Conservation (phyloP, 306 rosid species). For the Dalbergia cochinchinensis region DNA sequence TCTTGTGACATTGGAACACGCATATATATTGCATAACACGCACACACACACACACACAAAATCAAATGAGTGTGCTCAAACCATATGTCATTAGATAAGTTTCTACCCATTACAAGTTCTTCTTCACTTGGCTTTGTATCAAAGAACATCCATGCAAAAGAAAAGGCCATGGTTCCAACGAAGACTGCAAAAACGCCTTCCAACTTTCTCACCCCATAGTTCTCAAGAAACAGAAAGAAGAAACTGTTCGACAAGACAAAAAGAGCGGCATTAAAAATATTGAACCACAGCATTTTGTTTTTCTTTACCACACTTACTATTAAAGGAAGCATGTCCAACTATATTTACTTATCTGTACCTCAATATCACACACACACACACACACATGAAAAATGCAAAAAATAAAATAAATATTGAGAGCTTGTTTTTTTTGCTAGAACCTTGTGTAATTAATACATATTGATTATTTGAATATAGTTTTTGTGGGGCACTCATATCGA, state of each 20-base stretch:
- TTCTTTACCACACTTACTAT: neutral
- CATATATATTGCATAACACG: too few relatives aligned
- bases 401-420: too few relatives aligned
- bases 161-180: slow-evolving; percentile 56
- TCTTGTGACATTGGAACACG: neutral
- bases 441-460: too few relatives aligned
- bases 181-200: slow-evolving; percentile 63
- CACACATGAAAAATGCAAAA: too few relatives aligned
- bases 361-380: too few relatives aligned
- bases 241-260: slow-evolving; percentile 51
- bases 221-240: slow-evolving; percentile 59
- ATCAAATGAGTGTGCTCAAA: slow-evolving; percentile 24
- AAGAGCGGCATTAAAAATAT: neutral
- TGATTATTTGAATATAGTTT: too few relatives aligned
- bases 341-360: too few relatives aligned
- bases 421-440: too few relatives aligned
- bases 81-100: slow-evolving; percentile 20
- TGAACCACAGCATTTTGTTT: neutral
- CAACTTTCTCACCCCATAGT: slow-evolving; percentile 64
- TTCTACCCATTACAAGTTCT: slow-evolving; percentile 58
- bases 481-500: too few relatives aligned
- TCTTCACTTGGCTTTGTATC: slow-evolving; percentile 53
- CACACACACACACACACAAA: neutral
- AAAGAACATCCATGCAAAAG: slow-evolving; percentile 67
- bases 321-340: neutral